phyloP scores from a whole-genome alignment of 176 grass and related monocot genomes.

The Triticum monococcum region DNA sequence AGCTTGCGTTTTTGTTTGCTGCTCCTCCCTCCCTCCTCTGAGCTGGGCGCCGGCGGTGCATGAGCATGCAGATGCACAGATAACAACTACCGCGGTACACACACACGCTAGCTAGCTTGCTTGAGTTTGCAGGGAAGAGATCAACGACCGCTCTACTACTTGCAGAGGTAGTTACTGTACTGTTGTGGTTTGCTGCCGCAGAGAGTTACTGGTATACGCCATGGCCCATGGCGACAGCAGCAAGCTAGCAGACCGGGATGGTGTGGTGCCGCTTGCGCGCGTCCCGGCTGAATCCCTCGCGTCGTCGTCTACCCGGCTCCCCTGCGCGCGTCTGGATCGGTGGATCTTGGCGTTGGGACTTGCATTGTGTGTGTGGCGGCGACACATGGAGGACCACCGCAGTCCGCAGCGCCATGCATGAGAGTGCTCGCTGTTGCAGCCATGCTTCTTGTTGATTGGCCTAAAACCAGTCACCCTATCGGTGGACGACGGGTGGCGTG shows the following conservation, averaged over 20 bases:
- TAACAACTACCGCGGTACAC: not conserved
- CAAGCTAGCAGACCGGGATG: not conserved
- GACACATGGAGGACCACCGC: slow-evolving; percentile 12
- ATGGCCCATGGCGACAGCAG: not conserved
- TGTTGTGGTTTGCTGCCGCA: not conserved
- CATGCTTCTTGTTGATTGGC: slow-evolving; percentile 26
- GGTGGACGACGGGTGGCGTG: not conserved
- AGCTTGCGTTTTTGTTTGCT: slow-evolving; percentile 38
- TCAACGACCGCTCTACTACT: not conserved
- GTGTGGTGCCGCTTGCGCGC: not conserved
- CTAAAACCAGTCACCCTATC: not conserved
- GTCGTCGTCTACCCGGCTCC: not conserved
- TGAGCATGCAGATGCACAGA: not conserved
- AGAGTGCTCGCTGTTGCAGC: slow-evolving; percentile 28
- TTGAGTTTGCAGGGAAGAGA: not conserved
- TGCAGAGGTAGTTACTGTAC: not conserved
- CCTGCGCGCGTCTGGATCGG: slow-evolving; percentile 9
- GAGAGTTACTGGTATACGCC: not conserved
- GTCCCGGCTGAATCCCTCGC: not conserved
- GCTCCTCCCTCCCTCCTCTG: not conserved
- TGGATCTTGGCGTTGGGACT: slow-evolving; percentile 30
- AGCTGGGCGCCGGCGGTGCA: not conserved
- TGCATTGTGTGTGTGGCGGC: not conserved
- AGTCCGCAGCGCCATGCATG: not conserved
- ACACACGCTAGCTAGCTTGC: not conserved